A percentile compares a stretch with the other conserved stretches of the same genome.
phyloP scores from a whole-genome alignment of 2,329 filamentous ascomycete genomes.

The Curvularia eragrostidis region DNA sequence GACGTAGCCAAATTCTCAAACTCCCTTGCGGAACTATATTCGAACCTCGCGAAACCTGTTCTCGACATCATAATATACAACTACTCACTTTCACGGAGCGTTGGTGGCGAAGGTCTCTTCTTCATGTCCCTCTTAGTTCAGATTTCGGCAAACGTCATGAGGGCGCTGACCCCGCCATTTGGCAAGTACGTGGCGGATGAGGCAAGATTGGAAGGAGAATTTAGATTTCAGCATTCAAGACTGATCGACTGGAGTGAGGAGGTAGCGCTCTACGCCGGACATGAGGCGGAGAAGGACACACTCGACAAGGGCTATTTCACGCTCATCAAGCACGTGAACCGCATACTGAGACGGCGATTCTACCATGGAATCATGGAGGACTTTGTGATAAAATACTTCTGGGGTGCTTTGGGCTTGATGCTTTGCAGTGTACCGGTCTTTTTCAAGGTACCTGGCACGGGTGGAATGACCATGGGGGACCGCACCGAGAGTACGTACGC shows the following conservation, averaged over 20 bases:
- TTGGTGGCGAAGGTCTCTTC: constrained; percentile 94
- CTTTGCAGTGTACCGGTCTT: constrained; percentile 96
- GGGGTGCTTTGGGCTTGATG: constrained; percentile 89
- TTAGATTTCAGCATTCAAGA: constrained; percentile 91
- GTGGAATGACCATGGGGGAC: constrained; percentile 68
- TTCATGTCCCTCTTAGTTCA: constrained; percentile 96
- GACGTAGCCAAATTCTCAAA: constrained; percentile 97
- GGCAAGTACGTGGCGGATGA: constrained; percentile 98
- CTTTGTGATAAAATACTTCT: constrained; percentile 99
- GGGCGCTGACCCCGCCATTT: constrained; percentile 91
- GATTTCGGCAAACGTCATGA: constrained; percentile 90
- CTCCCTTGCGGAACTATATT: constrained; percentile 92
- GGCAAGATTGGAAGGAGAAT: constrained; percentile 91
- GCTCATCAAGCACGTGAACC: constrained; percentile 97
- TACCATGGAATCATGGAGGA: constrained; percentile 99
- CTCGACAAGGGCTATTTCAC: constrained; percentile 99
- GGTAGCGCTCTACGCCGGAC: constrained; percentile 87
- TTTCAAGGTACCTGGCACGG: constrained; percentile 79
- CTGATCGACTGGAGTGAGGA: constrained; percentile 97
- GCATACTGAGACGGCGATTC: constrained; percentile 85
- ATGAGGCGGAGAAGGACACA: constrained; percentile 93
- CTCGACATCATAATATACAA: constrained; percentile 98
- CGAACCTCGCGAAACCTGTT: constrained; percentile 92
- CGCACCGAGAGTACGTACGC: constrained; percentile 63
- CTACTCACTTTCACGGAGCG: constrained; percentile 88